These are phyloP conservation scores for Botrytis hyacinthi DNA, from an alignment of 2,329 filamentous ascomycete species.

Conservation along the genomic window DNA sequence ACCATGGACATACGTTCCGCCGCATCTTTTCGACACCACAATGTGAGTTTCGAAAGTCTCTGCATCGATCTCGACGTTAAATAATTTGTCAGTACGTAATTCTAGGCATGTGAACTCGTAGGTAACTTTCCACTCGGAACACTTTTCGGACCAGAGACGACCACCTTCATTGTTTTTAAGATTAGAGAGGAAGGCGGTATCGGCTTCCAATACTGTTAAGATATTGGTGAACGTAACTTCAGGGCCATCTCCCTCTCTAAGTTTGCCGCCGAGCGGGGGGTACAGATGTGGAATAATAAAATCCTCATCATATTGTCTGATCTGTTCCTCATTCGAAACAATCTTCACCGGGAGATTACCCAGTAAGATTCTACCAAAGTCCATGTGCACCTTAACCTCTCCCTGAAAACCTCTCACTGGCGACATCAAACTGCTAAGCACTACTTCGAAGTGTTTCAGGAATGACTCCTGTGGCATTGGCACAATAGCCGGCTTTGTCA, in stretches of 20 bases:
- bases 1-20: slow-evolving; percentile 35
- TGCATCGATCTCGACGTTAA: slow-evolving; percentile 35
- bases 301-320: neutral
- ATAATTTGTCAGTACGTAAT: slow-evolving; percentile 15
- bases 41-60: slow-evolving; percentile 32
- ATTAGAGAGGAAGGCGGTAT: slow-evolving; percentile 30
- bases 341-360: slow-evolving; percentile 21
- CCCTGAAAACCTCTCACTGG: slow-evolving; percentile 32
- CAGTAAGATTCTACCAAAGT: slow-evolving; percentile 37
- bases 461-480: slow-evolving; percentile 26
- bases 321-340: slow-evolving; percentile 21
- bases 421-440: slow-evolving; percentile 29
- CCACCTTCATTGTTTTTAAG: slow-evolving; percentile 28
- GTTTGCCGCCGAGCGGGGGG: neutral
- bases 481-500: neutral
- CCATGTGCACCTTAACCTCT: slow-evolving; percentile 28
- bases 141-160: slow-evolving; percentile 30
- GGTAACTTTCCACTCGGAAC: slow-evolving; percentile 26
- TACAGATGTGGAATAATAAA: slow-evolving; percentile 12
- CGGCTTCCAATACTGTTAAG: slow-evolving; percentile 31
- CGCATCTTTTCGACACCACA: slow-evolving; percentile 26
- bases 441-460: slow-evolving; percentile 22
- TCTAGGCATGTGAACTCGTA: slow-evolving; percentile 36
- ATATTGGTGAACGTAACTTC: slow-evolving; percentile 32
- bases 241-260: slow-evolving; percentile 12